Evolutionary conservation across 2,329 filamentous ascomycete genomes (phyloP).

Genomic region (Microcyclosporella mali): DNA sequence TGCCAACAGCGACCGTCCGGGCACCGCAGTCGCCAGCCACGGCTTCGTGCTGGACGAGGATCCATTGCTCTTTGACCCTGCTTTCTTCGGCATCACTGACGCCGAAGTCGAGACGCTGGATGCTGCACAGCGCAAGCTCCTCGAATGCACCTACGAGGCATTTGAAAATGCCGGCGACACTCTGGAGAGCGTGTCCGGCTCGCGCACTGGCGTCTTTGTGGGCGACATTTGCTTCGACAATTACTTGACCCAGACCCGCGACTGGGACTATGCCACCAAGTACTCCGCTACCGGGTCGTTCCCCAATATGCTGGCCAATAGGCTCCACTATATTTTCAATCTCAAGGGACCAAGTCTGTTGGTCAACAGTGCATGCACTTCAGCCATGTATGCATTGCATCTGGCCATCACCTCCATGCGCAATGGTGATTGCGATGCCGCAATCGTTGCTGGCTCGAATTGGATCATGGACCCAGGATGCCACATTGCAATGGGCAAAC

Average conservation of each 20-base stretch:
- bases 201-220: constrained; percentile 10
- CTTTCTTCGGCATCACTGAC: constrained; percentile 39
- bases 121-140: constrained; percentile 35
- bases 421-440: constrained; percentile 14
- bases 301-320: constrained; percentile 7
- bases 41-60: too few relatives aligned
- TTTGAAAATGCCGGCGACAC: constrained; percentile 10
- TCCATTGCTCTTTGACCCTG: constrained; percentile 38
- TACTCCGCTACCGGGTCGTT: constrained; percentile 18
- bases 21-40: too few relatives aligned
- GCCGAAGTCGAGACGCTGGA: constrained; percentile 39
- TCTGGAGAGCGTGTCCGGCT: constrained; percentile 4
- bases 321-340: constrained; percentile 16
- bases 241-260: constrained; percentile 5
- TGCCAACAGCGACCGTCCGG: too few relatives aligned
- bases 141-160: constrained; percentile 3
- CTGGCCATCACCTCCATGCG: constrained; percentile 26
- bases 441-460: constrained; percentile 18
- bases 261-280: constrained; percentile 8
- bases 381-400: constrained; percentile 33
- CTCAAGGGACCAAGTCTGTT: constrained; percentile 13
- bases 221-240: constrained; percentile 16
- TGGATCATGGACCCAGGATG: constrained; percentile 14
- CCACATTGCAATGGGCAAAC: not conserved
- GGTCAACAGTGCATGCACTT: constrained; percentile 43